Conservation (phyloP, 306 rosid genomes). For the Trichosanthes truncata region DNA sequence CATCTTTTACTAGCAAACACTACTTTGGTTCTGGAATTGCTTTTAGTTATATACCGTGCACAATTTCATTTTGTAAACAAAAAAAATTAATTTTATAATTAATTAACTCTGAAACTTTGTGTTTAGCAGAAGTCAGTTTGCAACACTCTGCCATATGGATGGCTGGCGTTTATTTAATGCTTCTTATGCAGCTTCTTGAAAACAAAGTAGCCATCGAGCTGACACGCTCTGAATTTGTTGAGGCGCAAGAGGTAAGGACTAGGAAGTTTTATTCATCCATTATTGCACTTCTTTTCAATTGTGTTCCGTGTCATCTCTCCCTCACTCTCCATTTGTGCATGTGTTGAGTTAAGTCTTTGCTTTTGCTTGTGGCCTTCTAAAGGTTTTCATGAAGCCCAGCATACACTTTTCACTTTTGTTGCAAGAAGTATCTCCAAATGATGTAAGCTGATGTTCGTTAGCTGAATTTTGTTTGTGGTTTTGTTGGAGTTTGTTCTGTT, state of each 20-base stretch:
- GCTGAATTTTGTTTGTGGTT: background rate
- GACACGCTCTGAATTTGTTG: constrained; percentile 82
- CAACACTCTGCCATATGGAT: constrained; percentile 94
- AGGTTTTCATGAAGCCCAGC: background rate
- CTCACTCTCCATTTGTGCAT: background rate
- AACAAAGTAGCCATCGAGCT: constrained; percentile 92
- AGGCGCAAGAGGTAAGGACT: constrained; percentile 75
- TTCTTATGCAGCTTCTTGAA: constrained; percentile 91
- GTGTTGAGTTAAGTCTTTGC: background rate
- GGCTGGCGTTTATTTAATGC: constrained; percentile 94
- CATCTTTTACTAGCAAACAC: background rate
- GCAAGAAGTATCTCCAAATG: background rate
- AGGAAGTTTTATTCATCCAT: background rate
- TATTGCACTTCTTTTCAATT: background rate
- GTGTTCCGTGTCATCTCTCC: background rate
- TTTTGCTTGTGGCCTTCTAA: background rate
- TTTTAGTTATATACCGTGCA: background rate
- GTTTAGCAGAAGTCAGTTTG: constrained; percentile 76
- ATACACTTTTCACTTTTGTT: background rate
- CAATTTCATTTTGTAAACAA: background rate
- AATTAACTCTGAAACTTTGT: constrained; percentile 22
- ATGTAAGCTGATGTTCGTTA: background rate
- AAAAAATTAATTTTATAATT: background rate
- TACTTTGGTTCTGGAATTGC: background rate
- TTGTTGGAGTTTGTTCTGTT: background rate